phyloP scores from a whole-genome alignment of 1,284 basidiomycete genomes.

The Ganoderma resinaceum region DNA sequence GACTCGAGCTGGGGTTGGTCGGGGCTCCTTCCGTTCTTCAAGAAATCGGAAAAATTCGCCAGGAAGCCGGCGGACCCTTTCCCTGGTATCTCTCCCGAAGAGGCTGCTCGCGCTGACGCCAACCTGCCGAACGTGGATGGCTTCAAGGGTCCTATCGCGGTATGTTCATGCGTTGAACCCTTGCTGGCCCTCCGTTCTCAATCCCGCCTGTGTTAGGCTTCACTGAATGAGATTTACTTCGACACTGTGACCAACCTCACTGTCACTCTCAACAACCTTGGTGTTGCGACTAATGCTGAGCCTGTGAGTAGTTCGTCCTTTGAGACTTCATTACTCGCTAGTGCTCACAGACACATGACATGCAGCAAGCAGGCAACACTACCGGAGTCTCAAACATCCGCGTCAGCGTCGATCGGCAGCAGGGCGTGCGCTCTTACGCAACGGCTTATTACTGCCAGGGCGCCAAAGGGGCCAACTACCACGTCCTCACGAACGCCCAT shows the following conservation, averaged over 20 bases:
- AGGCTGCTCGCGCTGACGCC: neutral
- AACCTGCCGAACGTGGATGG: neutral
- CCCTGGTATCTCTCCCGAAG: constrained; percentile 2
- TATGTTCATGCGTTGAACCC: neutral
- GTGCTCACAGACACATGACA: neutral
- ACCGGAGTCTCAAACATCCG: constrained; percentile 11
- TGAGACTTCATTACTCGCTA: neutral
- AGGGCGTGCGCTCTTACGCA: constrained; percentile 5
- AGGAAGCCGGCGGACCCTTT: constrained; percentile 1
- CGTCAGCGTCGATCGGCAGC: neutral
- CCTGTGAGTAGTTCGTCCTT: neutral
- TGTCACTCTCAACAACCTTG: constrained; percentile 5
- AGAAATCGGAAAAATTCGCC: constrained; percentile 10
- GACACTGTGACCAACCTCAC: neutral
- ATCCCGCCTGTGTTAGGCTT: neutral
- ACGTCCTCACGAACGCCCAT: constrained; percentile 5
- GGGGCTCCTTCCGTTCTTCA: constrained; percentile 13
- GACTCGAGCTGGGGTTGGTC: constrained; percentile 9
- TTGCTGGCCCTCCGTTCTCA: neutral
- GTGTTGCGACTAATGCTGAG: constrained; percentile 4
- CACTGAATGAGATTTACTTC: constrained; percentile 5
- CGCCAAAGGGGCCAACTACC: neutral
- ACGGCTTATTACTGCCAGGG: constrained; percentile 3
- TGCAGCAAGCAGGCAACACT: constrained; percentile 11
- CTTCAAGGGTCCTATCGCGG: neutral